Conservation (phyloP, 1,284 basidiomycete genomes). For the Vanrija humicola region DNA sequence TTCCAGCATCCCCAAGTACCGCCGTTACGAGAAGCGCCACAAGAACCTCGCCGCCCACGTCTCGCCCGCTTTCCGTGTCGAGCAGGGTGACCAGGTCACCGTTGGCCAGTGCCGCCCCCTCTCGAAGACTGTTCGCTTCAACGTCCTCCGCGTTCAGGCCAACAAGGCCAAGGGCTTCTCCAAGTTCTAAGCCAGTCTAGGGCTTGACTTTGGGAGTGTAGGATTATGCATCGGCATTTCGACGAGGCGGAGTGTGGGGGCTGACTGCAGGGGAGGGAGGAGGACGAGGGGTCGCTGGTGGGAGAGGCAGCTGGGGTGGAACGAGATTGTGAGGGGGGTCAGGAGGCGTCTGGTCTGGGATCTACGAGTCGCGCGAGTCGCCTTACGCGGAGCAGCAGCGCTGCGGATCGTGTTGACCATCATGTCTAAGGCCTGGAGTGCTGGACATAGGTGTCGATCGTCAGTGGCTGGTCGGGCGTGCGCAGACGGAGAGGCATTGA, state of each 20-base stretch:
- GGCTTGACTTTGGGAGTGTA: constrained; percentile 7
- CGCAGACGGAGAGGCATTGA: no score
- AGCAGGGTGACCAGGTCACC: constrained; percentile 87
- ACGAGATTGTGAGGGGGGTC: no score
- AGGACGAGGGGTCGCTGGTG: no score
- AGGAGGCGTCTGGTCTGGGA: no score
- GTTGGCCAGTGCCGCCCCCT: constrained; percentile 99
- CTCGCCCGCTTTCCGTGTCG: constrained; percentile 97
- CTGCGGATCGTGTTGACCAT: no score
- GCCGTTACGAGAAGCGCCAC: constrained; percentile 96
- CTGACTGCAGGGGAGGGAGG: no score
- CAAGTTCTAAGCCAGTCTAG: constrained; percentile 69
- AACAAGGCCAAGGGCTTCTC: constrained; percentile 88
- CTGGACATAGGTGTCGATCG: no score
- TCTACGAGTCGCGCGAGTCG: no score
- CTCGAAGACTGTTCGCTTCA: constrained; percentile 99
- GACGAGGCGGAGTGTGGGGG: not conserved
- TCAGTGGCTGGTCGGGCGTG: no score
- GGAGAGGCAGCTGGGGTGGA: no score
- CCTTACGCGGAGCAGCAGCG: no score
- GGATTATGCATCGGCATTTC: constrained; percentile 19
- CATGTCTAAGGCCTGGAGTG: no score
- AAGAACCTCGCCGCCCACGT: constrained; percentile 97
- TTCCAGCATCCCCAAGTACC: constrained; percentile 85
- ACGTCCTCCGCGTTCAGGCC: constrained; percentile 84